Evolutionary conservation across 164 flowering plant genomes (phyloP), one percentile per base, ranked within the genome.

Genomic region (Annona cherimola): DNA sequence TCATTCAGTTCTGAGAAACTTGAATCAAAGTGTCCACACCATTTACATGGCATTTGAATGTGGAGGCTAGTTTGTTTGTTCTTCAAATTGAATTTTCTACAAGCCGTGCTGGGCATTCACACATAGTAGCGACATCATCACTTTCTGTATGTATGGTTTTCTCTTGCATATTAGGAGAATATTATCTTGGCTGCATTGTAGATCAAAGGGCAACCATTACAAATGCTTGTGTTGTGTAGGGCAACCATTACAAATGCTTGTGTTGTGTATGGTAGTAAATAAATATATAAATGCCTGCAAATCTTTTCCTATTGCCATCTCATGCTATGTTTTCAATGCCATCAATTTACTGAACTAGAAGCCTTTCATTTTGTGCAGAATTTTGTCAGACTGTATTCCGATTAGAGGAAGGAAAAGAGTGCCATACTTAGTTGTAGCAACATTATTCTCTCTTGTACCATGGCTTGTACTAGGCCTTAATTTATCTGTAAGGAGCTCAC

Each of bases 331-430:
- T 61, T 61, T 11, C 44, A 19, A 66, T 43, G 42, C 35, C n/a
- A n/a, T 54, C 63, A 5, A 35, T 60, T 39, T 8, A 14, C 40
- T 68, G 19, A 42, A 46, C 41, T 61, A 70, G 57, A 50, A 39
- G 62, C n/a, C 43, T 63, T 63, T 50, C 73, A 18, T 63, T 69
- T 26, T 43, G 3, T 71, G 88, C 92, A 94, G 98, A 69, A 89
- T 94, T 67, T 54, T 94, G 69, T 94, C 98, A 0, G 98, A 92
- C 70, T 91, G 97, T 80, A 85, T 94, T 62, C 98, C 98, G 50
- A 94, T 92, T 57, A 79, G 76, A 79, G 94, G 96, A 74, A 86
- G 86, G 80, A 94, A 86, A 79, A 84, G 97, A 80, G 79, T 85
- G 45, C 98, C 98, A 4, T 94, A 94, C 82, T 79, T 92, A 57